Evolutionary conservation across 371 early-diverging fungal genomes (phyloP).

Genomic region (Mortierella sp.): DNA sequence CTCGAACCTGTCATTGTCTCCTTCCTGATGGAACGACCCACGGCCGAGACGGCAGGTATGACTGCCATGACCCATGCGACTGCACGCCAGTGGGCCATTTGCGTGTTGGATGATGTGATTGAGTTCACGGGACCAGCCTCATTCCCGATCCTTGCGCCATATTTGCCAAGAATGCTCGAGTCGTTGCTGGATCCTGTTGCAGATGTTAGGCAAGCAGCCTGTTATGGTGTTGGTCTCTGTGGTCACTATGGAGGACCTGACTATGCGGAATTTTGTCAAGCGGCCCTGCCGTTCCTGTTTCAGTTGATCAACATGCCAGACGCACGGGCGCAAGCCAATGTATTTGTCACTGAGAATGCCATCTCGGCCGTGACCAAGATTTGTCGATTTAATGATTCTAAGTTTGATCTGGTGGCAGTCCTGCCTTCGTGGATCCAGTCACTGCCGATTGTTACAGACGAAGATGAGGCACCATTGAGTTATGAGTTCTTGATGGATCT

Average conservation of each 20-base stretch:
- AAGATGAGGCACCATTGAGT: conserved; percentile 82
- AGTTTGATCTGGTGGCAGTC: conserved; percentile 72
- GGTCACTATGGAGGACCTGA: conserved; percentile 86
- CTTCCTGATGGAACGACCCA: conserved; percentile 70
- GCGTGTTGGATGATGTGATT: conserved; percentile 89
- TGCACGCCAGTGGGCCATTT: conserved; percentile 87
- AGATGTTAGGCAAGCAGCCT: conserved; percentile 91
- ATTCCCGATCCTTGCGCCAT: conserved; percentile 75
- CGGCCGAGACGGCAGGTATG: too few relatives aligned
- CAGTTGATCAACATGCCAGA: conserved; percentile 72
- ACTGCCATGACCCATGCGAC: conserved; percentile 57
- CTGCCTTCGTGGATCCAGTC: conserved; percentile 81
- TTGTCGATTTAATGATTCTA: conserved; percentile 68
- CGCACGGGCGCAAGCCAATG: conserved; percentile 73
- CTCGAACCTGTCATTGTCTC: conserved; percentile 72
- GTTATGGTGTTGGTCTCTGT: conserved; percentile 91
- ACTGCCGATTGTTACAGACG: conserved; percentile 88
- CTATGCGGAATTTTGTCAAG: conserved; percentile 73
- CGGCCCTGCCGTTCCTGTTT: conserved; percentile 72
- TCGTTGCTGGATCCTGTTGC: conserved; percentile 68
- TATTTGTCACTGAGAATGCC: conserved; percentile 91
- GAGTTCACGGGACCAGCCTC: conserved; percentile 89
- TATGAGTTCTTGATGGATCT: conserved; percentile 85
- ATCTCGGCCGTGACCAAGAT: conserved; percentile 92
- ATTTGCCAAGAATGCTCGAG: conserved; percentile 71